Percentiles rank a stretch among this genome's conserved stretches.
Evolutionary conservation across 345 rosid genomes (phyloP).

Genomic region (Hypericum androsaemum): DNA sequence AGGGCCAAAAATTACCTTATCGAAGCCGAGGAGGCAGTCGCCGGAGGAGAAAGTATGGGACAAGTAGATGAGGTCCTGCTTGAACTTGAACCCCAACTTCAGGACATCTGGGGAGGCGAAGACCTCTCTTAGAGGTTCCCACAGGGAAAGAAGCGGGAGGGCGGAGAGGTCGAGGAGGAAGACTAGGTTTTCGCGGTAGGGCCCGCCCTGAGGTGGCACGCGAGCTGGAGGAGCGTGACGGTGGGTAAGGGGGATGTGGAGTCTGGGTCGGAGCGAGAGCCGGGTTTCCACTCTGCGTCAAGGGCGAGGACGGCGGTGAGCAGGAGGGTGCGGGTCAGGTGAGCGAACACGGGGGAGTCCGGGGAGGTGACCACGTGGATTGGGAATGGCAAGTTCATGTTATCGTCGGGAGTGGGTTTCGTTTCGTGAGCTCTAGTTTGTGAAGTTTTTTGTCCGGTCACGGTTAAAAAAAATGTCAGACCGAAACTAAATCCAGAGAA

Average conservation of each 20-base stretch:
- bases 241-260: conserved; percentile 48
- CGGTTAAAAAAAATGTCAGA: too few species aligned
- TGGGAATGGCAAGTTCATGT: too few species aligned
- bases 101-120: conserved; percentile 61
- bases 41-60: conserved; percentile 66
- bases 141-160: conserved; percentile 43
- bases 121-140: conserved; percentile 51
- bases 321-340: conserved; percentile 37
- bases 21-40: conserved; percentile 58
- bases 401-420: too few species aligned
- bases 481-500: too few species aligned
- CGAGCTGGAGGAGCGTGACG: conserved; percentile 72
- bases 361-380: conserved; percentile 42
- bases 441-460: too few species aligned
- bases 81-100: conserved; percentile 73
- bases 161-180: conserved; percentile 60
- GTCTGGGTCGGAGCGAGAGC: conserved; percentile 19
- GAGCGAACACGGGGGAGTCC: conserved; percentile 69
- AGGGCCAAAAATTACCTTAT: conserved; percentile 30
- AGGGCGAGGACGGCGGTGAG: conserved; percentile 56
- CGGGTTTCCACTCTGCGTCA: conserved; percentile 97
- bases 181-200: conserved; percentile 24
- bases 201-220: conserved; percentile 38
- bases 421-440: too few species aligned
- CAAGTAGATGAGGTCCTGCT: conserved; percentile 75